Evolutionary conservation across 2,329 filamentous ascomycete genomes (phyloP).

Genomic region (Aspergillus chevalieri): DNA sequence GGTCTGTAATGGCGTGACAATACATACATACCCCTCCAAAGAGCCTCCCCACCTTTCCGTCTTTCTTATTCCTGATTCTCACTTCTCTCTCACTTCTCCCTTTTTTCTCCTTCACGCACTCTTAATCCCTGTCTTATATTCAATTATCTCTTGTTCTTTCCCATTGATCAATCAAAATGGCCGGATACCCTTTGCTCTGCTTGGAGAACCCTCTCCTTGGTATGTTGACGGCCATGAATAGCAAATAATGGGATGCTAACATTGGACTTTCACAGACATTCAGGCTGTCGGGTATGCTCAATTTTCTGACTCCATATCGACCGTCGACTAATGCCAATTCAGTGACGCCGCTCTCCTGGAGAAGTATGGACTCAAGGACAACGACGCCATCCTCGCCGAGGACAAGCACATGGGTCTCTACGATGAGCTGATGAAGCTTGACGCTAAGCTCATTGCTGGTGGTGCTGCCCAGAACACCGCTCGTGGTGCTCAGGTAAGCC

Average conservation of each 20-base stretch:
- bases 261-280: conserved; percentile 59
- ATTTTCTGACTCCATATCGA: conserved; percentile 1
- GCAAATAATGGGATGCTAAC: conserved; percentile 12
- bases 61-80: conserved; percentile 11
- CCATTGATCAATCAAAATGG: background rate
- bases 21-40: background rate
- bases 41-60: background rate
- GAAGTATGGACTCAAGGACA: conserved; percentile 90
- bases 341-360: conserved; percentile 79
- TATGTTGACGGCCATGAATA: conserved; percentile 1
- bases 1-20: background rate
- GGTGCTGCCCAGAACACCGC: conserved; percentile 97
- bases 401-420: conserved; percentile 84
- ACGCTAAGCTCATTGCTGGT: conserved; percentile 90
- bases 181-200: background rate
- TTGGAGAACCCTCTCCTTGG: conserved; percentile 2
- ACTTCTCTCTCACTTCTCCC: conserved; percentile 1
- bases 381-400: conserved; percentile 95
- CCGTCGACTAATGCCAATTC: conserved; percentile 6
- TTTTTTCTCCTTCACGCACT: background rate
- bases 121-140: background rate
- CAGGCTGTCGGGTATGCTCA: conserved; percentile 63
- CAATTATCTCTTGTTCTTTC: background rate
- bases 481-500: conserved; percentile 69
- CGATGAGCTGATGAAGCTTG: conserved; percentile 86